These are phyloP conservation scores for Turnera subulata DNA, from an alignment of 345 rosid species.

Conservation along the genomic window DNA sequence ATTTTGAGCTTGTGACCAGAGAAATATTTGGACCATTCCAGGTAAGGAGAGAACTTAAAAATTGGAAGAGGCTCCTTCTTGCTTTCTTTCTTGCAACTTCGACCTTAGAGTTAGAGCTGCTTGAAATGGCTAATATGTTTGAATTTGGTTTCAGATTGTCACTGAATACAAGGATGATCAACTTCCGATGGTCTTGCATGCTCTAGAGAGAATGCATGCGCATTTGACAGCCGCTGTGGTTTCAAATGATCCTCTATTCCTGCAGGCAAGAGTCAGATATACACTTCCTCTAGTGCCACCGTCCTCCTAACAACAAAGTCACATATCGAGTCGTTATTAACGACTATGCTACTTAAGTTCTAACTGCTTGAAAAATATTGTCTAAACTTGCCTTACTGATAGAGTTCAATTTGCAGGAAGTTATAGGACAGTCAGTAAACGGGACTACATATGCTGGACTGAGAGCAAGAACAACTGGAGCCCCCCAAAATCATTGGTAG, in stretches of 20 bases:
- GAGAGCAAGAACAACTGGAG: constrained; percentile 96
- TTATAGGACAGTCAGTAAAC: constrained; percentile 81
- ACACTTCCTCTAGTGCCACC: background rate
- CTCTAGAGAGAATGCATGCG: constrained; percentile 91
- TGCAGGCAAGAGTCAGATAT: constrained; percentile 54
- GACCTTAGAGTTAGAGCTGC: no score
- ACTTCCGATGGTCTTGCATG: constrained; percentile 73
- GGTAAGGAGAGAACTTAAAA: constrained; percentile 37
- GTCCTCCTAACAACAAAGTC: background rate
- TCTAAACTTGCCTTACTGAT: background rate
- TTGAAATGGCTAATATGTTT: background rate
- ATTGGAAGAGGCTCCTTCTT: background rate
- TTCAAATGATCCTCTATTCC: constrained; percentile 78
- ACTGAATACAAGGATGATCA: constrained; percentile 79
- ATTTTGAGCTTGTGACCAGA: constrained; percentile 70
- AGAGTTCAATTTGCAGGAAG: constrained; percentile 48
- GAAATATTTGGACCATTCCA: constrained; percentile 98
- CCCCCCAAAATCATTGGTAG: constrained; percentile 98
- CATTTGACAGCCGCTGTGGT: constrained; percentile 96
- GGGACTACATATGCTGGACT: constrained; percentile 96
- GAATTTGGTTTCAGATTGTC: constrained; percentile 45
- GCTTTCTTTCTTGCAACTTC: background rate
- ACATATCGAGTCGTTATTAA: no score
- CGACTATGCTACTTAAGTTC: no score
- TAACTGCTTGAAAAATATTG: no score